Conservation (phyloP, 768 basidiomycete species). For the Macrolepiota fuliginosa region DNA sequence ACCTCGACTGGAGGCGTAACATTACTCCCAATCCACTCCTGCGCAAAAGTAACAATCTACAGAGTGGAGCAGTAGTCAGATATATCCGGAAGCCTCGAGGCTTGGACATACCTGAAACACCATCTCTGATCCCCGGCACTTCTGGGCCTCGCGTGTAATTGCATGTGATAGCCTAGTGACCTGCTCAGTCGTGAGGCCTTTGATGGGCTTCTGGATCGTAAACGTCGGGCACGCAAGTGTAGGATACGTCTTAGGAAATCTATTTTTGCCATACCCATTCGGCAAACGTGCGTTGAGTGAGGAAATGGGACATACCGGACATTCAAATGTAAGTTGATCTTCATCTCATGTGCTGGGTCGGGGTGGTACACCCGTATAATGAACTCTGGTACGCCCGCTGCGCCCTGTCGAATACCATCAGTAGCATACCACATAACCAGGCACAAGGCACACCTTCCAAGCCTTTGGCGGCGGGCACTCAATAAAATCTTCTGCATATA, state of each 20-base stretch:
- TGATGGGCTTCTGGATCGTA: constrained; percentile 61
- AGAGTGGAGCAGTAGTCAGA: not conserved
- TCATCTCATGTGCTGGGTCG: constrained; percentile 49
- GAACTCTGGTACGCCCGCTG: constrained; percentile 70
- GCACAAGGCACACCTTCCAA: constrained; percentile 63
- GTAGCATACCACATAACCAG: not conserved
- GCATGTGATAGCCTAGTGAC: constrained; percentile 53
- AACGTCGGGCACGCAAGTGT: constrained; percentile 66
- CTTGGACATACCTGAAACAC: constrained; percentile 61
- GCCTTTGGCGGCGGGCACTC: constrained; percentile 73
- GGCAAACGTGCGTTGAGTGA: not conserved
- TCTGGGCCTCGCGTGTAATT: constrained; percentile 66
- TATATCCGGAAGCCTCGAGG: not conserved
- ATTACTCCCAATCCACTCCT: constrained; percentile 68
- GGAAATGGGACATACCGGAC: constrained; percentile 49
- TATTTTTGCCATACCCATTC: constrained; percentile 23
- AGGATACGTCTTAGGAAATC: constrained; percentile 86
- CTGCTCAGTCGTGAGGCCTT: constrained; percentile 58
- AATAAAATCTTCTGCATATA: constrained; percentile 77
- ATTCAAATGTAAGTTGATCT: constrained; percentile 64
- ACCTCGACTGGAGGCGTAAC: constrained; percentile 57
- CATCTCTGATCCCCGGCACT: constrained; percentile 67
- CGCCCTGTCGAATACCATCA: constrained; percentile 45
- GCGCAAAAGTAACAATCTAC: constrained; percentile 63
- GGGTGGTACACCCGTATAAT: constrained; percentile 71